Evolutionary conservation across 2,329 filamentous ascomycete species (phyloP).

Genomic region (Hypoxylon sp.): DNA sequence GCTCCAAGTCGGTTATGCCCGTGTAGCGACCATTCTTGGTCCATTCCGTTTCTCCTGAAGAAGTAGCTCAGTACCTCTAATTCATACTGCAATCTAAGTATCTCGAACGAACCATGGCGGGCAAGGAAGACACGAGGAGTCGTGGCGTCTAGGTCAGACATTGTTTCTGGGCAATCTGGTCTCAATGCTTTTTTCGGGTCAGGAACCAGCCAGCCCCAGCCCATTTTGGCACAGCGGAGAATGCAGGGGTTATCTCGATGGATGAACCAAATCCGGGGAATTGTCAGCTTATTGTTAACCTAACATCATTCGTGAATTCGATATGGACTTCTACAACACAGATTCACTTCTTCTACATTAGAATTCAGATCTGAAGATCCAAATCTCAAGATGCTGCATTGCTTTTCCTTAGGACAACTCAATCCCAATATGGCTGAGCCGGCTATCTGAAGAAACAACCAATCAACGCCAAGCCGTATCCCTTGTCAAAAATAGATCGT

Average conservation of each 20-base stretch:
- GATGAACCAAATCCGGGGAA: not conserved
- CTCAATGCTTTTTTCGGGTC: no score
- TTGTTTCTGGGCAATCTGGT: not conserved
- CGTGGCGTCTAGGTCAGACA: not conserved
- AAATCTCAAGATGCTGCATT: not conserved
- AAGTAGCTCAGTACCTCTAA: not conserved
- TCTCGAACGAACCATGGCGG: not conserved
- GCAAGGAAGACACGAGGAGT: conserved; percentile 4
- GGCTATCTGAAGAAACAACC: not conserved
- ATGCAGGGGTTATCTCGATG: not conserved
- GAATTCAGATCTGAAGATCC: not conserved
- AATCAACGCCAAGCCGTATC: not conserved
- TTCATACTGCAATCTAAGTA: not conserved
- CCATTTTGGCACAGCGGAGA: not conserved
- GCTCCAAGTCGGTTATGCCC: not conserved
- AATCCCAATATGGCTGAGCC: no score
- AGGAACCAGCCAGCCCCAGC: no score
- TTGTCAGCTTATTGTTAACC: not conserved
- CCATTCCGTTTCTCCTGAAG: not conserved
- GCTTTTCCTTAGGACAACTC: not conserved
- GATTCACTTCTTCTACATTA: not conserved
- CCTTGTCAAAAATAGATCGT: not conserved
- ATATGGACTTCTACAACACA: not conserved
- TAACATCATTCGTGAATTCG: not conserved
- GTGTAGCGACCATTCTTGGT: conserved; percentile 1